phyloP scores from a whole-genome alignment of 2,329 filamentous ascomycete genomes.

The Geosmithia morbida region DNA sequence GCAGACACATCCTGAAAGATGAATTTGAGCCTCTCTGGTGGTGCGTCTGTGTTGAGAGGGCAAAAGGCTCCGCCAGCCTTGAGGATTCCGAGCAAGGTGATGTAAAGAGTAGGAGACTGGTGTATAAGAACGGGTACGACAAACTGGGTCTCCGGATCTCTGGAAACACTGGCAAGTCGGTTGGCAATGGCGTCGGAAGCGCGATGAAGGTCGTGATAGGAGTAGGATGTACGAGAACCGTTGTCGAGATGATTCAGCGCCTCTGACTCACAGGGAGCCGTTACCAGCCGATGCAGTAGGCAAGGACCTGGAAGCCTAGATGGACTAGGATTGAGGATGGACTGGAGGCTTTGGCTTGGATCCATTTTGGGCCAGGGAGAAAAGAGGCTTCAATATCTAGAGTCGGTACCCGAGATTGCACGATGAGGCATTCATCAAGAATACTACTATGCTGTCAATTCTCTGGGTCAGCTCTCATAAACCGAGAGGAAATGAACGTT shows the following conservation, averaged over 20 bases:
- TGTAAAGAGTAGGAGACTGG: constrained; percentile 65
- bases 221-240: constrained; percentile 23
- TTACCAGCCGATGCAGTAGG: constrained; percentile 46
- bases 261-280: constrained; percentile 10
- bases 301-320: constrained; percentile 23
- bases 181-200: constrained; percentile 40
- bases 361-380: constrained; percentile 1
- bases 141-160: constrained; percentile 13
- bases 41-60: constrained; percentile 66
- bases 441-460: background rate
- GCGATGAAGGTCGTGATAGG: constrained; percentile 49
- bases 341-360: constrained; percentile 5
- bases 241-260: constrained; percentile 18
- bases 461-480: background rate
- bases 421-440: background rate
- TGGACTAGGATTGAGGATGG: constrained; percentile 30
- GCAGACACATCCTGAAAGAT: constrained; percentile 68
- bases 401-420: background rate
- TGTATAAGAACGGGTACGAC: constrained; percentile 66
- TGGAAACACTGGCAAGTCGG: constrained; percentile 20
- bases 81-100: constrained; percentile 61
- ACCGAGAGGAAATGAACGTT: background rate
- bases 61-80: constrained; percentile 79
- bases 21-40: constrained; percentile 62
- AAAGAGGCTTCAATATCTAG: background rate